Conservation (phyloP, 1,284 basidiomycete species). For the Trametes hirsuta region DNA sequence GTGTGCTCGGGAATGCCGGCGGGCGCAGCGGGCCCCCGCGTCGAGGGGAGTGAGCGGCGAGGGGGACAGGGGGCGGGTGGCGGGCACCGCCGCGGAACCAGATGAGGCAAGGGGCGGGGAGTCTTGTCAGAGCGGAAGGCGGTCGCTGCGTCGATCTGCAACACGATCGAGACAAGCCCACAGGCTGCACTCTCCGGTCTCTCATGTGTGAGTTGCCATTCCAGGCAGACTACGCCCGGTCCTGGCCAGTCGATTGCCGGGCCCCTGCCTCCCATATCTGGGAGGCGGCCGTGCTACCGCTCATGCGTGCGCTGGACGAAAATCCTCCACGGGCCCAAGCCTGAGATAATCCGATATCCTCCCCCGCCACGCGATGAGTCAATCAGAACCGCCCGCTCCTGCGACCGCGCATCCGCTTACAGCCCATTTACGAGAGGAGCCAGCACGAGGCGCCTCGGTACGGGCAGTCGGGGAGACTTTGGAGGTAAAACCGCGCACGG, state of each 20-base stretch:
- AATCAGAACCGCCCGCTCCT: constrained; percentile 20
- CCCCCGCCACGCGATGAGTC: constrained; percentile 31
- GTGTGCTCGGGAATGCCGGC: not conserved
- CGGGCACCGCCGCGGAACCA: constrained; percentile 19
- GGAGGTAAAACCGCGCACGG: constrained; percentile 7
- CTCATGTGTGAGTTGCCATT: constrained; percentile 16
- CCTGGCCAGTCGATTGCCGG: not conserved
- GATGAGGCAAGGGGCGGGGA: constrained; percentile 16
- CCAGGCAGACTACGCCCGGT: not conserved
- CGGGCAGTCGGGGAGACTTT: constrained; percentile 17
- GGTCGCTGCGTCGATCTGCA: constrained; percentile 21
- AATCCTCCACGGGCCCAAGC: constrained; percentile 2
- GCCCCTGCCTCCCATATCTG: constrained; percentile 12
- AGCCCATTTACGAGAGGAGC: constrained; percentile 22
- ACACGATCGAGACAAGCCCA: constrained; percentile 26
- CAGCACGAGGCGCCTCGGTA: constrained; percentile 30
- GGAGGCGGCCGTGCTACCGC: constrained; percentile 1
- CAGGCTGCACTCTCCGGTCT: constrained; percentile 21
- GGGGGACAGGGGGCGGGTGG: not conserved
- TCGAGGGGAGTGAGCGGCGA: constrained; percentile 1
- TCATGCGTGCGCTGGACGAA: constrained; percentile 3
- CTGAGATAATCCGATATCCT: constrained; percentile 26
- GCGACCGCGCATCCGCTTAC: constrained; percentile 16
- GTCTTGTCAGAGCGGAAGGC: not conserved
- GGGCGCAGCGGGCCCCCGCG: not conserved